Evolutionary conservation across 2,329 filamentous ascomycete species (phyloP), one percentile per base, ranked within the genome.

Genomic region (Cytospora piceae): DNA sequence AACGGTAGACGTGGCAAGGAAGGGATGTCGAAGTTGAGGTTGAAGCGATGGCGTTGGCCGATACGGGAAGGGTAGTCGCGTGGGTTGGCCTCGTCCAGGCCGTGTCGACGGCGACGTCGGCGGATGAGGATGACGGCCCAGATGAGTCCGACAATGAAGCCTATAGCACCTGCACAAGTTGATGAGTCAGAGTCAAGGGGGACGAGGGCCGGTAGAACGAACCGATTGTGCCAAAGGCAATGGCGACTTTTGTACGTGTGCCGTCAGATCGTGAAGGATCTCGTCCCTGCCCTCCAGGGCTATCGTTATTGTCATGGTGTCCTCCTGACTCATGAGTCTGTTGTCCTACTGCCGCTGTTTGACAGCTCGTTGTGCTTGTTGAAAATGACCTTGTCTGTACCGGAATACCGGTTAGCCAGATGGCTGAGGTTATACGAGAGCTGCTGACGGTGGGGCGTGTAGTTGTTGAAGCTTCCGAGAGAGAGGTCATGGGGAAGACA

Each of bases 221-320:
- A 68, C 67, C 67, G 11, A 68, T 29, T 5, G 34, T 54, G 12
- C 64, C 67, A 17, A 68, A 67, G 15, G 64, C 67, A 4, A 68
- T 68, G 29, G 29, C 67, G 4, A 64, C 65, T 58, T 64, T 64
- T 52, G 46, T 58, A 14, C 51, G 46, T 52, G 37, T 49, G 52
- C 60, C 32, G 12, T 39, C 31, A 32, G 34, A 32, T 29, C 29
- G 14, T 14, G 20, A 24, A 12, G 51, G 34, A 8, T 34, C 32
- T 31, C 32, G 29, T n/a, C 22, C 51, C 11, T 46, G 20, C 4
- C 15, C 42, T 59, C 29, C 59, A 24, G 27, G 37, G 8, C 39
- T n/a, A 42, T 42, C 39, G 17, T 42, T n/a, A n/a, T 62, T 37
- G 27, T 14, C 32, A 27, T 55, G 34, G n/a, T 55, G 52, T n/a